Evolutionary conservation across 2,329 filamentous ascomycete genomes (phyloP).

Genomic region (Amphichorda felina): DNA sequence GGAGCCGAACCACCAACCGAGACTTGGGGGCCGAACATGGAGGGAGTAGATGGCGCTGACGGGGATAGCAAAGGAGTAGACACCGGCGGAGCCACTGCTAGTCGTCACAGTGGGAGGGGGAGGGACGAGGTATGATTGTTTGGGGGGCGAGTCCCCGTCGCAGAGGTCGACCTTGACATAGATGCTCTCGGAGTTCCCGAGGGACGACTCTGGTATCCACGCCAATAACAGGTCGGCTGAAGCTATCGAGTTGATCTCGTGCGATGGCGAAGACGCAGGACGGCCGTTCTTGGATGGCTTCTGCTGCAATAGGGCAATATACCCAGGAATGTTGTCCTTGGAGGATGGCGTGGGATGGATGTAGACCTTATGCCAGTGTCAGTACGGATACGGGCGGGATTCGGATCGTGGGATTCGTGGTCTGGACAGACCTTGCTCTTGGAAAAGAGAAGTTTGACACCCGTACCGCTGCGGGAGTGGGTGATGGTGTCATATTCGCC

Average conservation of each 20-base stretch:
- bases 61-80: slow-evolving; percentile 86
- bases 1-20: slow-evolving; percentile 98
- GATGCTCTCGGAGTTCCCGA: slow-evolving; percentile 75
- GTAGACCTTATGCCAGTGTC: slow-evolving; percentile 55
- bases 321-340: slow-evolving; percentile 93
- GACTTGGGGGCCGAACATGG: slow-evolving; percentile 77
- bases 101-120: slow-evolving; percentile 77
- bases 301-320: slow-evolving; percentile 86
- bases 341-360: slow-evolving; percentile 86
- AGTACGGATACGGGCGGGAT: slow-evolving; percentile 2
- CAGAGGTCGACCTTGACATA: slow-evolving; percentile 94
- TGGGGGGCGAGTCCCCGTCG: slow-evolving; percentile 68
- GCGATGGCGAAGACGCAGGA: slow-evolving; percentile 15
- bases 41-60: slow-evolving; percentile 85
- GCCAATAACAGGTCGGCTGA: slow-evolving; percentile 73
- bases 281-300: slow-evolving; percentile 42
- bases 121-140: slow-evolving; percentile 81
- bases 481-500: slow-evolving; percentile 91
- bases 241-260: slow-evolving; percentile 28
- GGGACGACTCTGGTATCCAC: slow-evolving; percentile 82
- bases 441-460: slow-evolving; percentile 86
- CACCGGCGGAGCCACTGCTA: slow-evolving; percentile 58
- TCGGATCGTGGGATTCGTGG: background rate
- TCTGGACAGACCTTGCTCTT: slow-evolving; percentile 75
- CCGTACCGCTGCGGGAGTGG: slow-evolving; percentile 61